A percentile compares a stretch with the other conserved stretches of the same genome.
These are phyloP conservation scores for Jatropha multifida DNA, from an alignment of 441 rosid genomes.

Conservation along the genomic window DNA sequence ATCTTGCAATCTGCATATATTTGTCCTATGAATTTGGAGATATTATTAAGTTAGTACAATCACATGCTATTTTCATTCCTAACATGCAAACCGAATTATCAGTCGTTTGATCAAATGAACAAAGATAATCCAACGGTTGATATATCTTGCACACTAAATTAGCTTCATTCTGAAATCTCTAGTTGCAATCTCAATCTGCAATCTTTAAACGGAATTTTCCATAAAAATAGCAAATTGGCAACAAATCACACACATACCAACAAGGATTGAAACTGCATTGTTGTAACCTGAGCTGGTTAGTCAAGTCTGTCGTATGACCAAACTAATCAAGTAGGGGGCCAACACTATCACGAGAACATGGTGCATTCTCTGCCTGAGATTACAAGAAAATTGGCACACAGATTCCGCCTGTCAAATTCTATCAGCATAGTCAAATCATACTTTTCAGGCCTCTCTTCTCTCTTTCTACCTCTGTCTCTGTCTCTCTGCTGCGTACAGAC, in stretches of 20 bases:
- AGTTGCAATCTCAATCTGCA: background rate
- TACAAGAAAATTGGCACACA: slow-evolving; percentile 19
- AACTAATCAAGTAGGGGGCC: background rate
- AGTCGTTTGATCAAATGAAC: background rate
- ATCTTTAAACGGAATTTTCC: background rate
- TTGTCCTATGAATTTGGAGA: background rate
- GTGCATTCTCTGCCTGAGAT: slow-evolving; percentile 15
- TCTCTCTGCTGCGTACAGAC: background rate
- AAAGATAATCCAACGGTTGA: background rate
- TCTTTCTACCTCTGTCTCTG: background rate
- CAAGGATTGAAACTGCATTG: background rate
- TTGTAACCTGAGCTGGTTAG: background rate
- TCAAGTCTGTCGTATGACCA: background rate
- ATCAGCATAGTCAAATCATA: slow-evolving; percentile 29
- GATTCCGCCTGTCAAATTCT: slow-evolving; percentile 13
- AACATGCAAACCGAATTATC: background rate
- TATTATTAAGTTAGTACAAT: background rate
- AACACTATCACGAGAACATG: slow-evolving; percentile 22
- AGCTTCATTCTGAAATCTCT: too few relatives aligned
- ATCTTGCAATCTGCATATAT: background rate
- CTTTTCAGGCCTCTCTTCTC: slow-evolving; percentile 16
- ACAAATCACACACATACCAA: background rate
- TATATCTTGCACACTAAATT: too few relatives aligned
- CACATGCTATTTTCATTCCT: background rate
- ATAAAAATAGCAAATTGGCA: background rate